Evolutionary conservation across 148 eudicot genomes (phyloP).

Genomic region (Drosera capensis): DNA sequence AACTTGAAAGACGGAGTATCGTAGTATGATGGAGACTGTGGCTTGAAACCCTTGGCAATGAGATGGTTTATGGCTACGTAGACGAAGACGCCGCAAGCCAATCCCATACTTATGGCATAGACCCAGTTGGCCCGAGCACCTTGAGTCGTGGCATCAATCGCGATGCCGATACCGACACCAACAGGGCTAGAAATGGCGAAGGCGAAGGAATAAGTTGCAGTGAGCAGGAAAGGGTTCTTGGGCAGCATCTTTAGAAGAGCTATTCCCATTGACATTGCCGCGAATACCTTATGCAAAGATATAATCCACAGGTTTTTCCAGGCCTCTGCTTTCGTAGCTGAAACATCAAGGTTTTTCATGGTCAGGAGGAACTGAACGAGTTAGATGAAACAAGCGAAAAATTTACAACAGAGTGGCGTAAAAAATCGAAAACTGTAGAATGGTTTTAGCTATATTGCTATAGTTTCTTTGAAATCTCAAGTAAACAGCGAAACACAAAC

Average conservation of each 20-base stretch:
- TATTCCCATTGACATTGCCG: conserved; percentile 30
- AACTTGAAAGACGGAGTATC: conserved; percentile 32
- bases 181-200: conserved; percentile 37
- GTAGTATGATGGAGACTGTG: conserved; percentile 12
- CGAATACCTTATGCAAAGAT: conserved; percentile 36
- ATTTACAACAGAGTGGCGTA: too few species aligned
- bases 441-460: too few species aligned
- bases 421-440: too few species aligned
- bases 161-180: conserved; percentile 33
- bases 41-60: conserved; percentile 32
- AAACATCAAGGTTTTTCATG: not conserved
- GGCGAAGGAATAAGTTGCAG: conserved; percentile 24
- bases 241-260: not conserved
- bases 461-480: too few species aligned
- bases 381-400: too few species aligned
- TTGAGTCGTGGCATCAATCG: conserved; percentile 29
- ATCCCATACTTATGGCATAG: conserved; percentile 33
- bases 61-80: conserved; percentile 40
- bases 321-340: not conserved
- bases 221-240: conserved; percentile 16
- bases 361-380: not conserved
- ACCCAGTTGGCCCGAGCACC: conserved; percentile 25
- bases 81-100: conserved; percentile 40
- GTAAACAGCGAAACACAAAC: too few species aligned
- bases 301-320: conserved; percentile 45